Conservation (phyloP, 148 eudicot species). For the Amaranthus cruentus region DNA sequence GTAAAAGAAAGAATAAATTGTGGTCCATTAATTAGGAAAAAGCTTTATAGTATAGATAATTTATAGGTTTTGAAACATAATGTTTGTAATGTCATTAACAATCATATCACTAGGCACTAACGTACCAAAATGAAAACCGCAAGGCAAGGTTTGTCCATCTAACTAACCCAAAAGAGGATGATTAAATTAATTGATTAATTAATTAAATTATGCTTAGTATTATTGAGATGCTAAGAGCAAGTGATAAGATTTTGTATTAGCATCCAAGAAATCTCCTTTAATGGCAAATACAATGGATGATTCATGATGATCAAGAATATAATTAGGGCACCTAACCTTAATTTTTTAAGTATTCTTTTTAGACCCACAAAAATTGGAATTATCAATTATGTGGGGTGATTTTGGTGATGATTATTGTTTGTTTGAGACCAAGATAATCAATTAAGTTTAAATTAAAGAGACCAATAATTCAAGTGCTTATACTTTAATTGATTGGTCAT, state of each 20-base stretch:
- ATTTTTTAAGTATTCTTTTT: background rate
- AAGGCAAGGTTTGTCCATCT: conserved; percentile 22
- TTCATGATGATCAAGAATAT: background rate
- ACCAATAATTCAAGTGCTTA: no score
- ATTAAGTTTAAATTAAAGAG: no score
- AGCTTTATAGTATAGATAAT: background rate
- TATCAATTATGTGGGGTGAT: conserved; percentile 14
- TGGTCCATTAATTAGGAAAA: conserved; percentile 13
- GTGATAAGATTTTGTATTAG: background rate
- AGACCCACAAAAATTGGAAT: conserved; percentile 19
- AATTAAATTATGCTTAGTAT: conserved; percentile 3
- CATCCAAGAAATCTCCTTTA: background rate
- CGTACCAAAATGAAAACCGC: conserved; percentile 22
- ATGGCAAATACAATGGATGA: conserved; percentile 26
- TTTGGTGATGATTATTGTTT: conserved; percentile 9
- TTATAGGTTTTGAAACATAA: conserved; percentile 6
- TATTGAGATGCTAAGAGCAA: conserved; percentile 19
- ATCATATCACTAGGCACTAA: background rate
- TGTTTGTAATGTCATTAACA: conserved; percentile 18
- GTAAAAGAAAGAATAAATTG: conserved; percentile 3
- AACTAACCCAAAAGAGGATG: conserved; percentile 14
- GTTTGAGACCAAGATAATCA: background rate
- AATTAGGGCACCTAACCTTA: background rate
- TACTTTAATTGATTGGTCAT: no score
- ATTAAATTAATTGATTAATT: background rate